Conservation (phyloP, 768 basidiomycete genomes). For the Porphyrellus cyaneotinctus region DNA sequence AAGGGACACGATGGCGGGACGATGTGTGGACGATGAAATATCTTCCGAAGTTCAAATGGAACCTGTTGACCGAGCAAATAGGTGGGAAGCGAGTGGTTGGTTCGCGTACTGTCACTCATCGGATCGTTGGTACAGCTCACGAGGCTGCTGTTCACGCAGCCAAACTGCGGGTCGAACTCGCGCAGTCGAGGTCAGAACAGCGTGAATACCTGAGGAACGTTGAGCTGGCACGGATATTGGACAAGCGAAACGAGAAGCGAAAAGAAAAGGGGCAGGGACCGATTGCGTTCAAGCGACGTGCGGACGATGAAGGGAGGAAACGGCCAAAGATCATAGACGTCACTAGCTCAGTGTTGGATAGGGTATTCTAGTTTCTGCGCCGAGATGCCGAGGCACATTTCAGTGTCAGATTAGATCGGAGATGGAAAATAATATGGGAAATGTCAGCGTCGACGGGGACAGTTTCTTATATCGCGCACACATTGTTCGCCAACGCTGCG, state of each 20-base stretch:
- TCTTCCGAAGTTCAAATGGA: slow-evolving; percentile 96
- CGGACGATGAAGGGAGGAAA: slow-evolving; percentile 8
- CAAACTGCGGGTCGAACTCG: slow-evolving; percentile 86
- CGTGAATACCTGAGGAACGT: slow-evolving; percentile 92
- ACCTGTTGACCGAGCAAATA: slow-evolving; percentile 97
- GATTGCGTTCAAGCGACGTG: slow-evolving; percentile 19
- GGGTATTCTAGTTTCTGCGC: slow-evolving; percentile 43
- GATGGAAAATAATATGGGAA: slow-evolving; percentile 13
- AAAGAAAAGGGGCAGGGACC: slow-evolving; percentile 54
- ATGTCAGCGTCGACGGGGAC: slow-evolving; percentile 10
- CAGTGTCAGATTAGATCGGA: slow-evolving; percentile 24
- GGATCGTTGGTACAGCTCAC: slow-evolving; percentile 55
- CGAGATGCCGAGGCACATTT: slow-evolving; percentile 13
- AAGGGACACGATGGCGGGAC: slow-evolving; percentile 86
- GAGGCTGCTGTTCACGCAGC: slow-evolving; percentile 87
- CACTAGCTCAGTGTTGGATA: slow-evolving; percentile 51
- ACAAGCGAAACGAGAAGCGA: slow-evolving; percentile 72
- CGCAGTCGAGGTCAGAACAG: slow-evolving; percentile 85
- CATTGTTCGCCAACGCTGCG: slow-evolving; percentile 39
- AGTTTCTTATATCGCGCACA: slow-evolving; percentile 59
- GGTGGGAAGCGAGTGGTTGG: slow-evolving; percentile 54
- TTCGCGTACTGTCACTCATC: slow-evolving; percentile 7
- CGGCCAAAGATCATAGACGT: slow-evolving; percentile 9
- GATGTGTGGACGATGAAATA: slow-evolving; percentile 99
- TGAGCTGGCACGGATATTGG: slow-evolving; percentile 82